Evolutionary conservation across 768 basidiomycete genomes (phyloP).

Genomic region (Gautieria morchelliformis): DNA sequence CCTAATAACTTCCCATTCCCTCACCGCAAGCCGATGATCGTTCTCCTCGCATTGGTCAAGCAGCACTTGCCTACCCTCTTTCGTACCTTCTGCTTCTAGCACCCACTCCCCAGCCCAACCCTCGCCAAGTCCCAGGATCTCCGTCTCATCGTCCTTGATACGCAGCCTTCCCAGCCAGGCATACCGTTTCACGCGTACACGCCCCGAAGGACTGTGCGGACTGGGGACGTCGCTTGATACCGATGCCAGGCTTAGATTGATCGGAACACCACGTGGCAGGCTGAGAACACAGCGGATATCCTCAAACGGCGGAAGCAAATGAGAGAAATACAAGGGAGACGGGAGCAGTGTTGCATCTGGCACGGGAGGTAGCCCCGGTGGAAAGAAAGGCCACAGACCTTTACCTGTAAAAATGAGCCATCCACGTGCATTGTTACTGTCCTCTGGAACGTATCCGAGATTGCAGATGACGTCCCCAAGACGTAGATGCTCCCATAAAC

Average conservation of each 20-base stretch:
- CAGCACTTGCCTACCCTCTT: slow-evolving; percentile 15
- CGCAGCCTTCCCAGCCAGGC: slow-evolving; percentile 54
- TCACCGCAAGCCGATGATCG: not conserved
- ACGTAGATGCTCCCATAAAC: slow-evolving; percentile 68
- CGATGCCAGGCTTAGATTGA: not conserved
- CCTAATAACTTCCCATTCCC: slow-evolving; percentile 14
- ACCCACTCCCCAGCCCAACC: slow-evolving; percentile 75
- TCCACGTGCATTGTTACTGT: slow-evolving; percentile 19
- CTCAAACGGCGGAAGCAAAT: slow-evolving; percentile 38
- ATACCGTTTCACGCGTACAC: slow-evolving; percentile 48
- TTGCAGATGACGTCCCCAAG: slow-evolving; percentile 74
- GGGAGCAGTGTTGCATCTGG: slow-evolving; percentile 46
- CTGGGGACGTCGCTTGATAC: slow-evolving; percentile 24
- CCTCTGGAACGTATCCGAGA: slow-evolving; percentile 61
- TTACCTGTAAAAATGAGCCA: slow-evolving; percentile 75
- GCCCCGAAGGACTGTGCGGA: slow-evolving; percentile 50
- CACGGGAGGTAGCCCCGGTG: slow-evolving; percentile 41
- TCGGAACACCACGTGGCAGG: not conserved
- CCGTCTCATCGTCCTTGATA: slow-evolving; percentile 25
- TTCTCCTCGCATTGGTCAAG: slow-evolving; percentile 9
- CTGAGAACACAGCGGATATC: not conserved
- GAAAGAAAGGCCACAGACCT: slow-evolving; percentile 49
- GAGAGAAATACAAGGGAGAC: slow-evolving; percentile 68
- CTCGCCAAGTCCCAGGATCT: slow-evolving; percentile 38
- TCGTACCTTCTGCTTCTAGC: slow-evolving; percentile 70